Percentiles rank a stretch among this genome's conserved stretches.
Evolutionary conservation across 305 asterid species (phyloP).

Genomic region (Stenogyne calaminthoides): DNA sequence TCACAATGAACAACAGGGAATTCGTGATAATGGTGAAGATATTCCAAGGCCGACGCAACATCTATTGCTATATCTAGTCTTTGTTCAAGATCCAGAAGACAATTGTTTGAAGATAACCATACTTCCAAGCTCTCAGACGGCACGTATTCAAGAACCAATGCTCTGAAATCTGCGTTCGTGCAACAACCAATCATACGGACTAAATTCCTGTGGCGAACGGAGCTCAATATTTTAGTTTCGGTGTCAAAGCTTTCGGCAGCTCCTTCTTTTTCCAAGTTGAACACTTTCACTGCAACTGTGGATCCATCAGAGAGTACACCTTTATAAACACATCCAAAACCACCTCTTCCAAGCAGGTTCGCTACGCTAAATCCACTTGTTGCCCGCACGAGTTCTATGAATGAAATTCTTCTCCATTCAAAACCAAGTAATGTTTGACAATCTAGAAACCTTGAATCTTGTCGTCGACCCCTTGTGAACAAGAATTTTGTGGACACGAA

Average conservation of each 20-base stretch:
- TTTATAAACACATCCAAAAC: conserved; percentile 35
- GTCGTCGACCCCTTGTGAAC: background rate
- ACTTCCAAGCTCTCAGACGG: conserved; percentile 34
- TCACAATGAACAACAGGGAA: conserved; percentile 39
- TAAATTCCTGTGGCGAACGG: conserved; percentile 37
- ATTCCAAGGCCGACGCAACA: conserved; percentile 35
- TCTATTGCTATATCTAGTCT: conserved; percentile 36
- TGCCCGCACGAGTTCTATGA: conserved; percentile 32
- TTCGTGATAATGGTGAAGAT: conserved; percentile 37
- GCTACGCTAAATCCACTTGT: conserved; percentile 31
- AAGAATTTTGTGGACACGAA: background rate
- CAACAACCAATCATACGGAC: conserved; percentile 34
- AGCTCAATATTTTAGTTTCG: conserved; percentile 35
- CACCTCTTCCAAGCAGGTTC: conserved; percentile 43
- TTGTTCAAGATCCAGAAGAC: conserved; percentile 3
- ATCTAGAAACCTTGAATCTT: background rate
- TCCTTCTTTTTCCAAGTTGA: conserved; percentile 25
- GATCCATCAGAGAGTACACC: conserved; percentile 35
- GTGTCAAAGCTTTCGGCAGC: conserved; percentile 30
- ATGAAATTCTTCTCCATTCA: conserved; percentile 35
- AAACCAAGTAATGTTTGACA: background rate
- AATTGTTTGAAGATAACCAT: conserved; percentile 28
- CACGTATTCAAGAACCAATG: conserved; percentile 28
- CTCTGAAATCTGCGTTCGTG: conserved; percentile 30
- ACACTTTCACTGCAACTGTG: conserved; percentile 41